Conservation (phyloP, 2,329 filamentous ascomycete species). For the Fusarium piperis region DNA sequence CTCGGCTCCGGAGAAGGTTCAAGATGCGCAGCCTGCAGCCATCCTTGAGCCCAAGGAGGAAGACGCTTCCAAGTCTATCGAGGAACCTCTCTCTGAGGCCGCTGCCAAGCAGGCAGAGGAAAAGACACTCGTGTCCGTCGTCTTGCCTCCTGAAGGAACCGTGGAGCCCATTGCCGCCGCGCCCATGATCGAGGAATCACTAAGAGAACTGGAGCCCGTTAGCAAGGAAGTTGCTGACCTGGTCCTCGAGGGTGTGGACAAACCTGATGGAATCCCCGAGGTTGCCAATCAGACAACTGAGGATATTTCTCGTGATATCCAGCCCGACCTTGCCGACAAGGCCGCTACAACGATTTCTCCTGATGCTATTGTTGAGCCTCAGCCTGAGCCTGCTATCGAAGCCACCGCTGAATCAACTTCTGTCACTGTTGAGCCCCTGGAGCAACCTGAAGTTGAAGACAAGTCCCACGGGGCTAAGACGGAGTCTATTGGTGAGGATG, state of each 20-base stretch:
- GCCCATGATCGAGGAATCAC: background rate
- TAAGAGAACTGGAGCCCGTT: background rate
- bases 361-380: constrained; percentile 7
- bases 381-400: background rate
- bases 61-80: background rate
- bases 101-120: background rate
- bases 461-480: background rate
- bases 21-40: background rate
- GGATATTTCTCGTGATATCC: background rate
- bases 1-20: background rate
- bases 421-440: background rate
- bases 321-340: background rate
- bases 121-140: background rate
- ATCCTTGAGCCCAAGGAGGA: background rate
- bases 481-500: background rate
- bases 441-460: background rate
- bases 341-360: background rate
- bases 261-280: background rate
- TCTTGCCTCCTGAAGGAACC: background rate
- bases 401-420: background rate
- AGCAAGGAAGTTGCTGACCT: background rate
- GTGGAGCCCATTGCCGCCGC: background rate
- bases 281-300: background rate
- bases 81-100: constrained; percentile 10
- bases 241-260: background rate